Percentiles rank a stretch among this genome's conserved stretches.
Conservation (phyloP, 2,329 filamentous ascomycete species). For the Fusarium sp. region DNA sequence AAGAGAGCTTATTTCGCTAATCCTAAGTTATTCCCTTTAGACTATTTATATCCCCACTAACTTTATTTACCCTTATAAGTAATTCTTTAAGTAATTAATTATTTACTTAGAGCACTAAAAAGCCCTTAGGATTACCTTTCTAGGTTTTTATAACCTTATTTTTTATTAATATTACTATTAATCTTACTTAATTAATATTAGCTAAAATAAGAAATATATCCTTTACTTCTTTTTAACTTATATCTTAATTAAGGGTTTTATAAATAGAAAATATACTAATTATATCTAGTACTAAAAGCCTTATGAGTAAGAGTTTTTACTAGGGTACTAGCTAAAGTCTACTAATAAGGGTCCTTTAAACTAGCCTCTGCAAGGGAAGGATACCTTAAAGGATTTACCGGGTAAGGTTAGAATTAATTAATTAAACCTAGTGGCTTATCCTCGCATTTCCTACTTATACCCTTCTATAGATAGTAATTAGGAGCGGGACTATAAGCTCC, state of each 20-base stretch:
- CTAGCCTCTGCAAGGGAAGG: rapidly evolving
- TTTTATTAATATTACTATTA: not conserved
- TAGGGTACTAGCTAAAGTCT: not conserved
- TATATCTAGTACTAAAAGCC: no score
- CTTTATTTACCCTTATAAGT: not conserved
- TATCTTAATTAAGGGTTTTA: not conserved
- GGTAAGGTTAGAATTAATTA: no score
- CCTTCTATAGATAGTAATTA: no score
- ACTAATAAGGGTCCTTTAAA: no score
- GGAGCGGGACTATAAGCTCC: no score
- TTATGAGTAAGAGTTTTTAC: no score
- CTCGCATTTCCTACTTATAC: no score
- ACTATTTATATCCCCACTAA: not conserved
- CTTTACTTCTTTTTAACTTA: not conserved
- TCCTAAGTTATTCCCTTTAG: not conserved
- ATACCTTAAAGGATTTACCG: no score
- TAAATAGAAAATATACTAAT: not conserved
- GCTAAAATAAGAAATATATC: not conserved
- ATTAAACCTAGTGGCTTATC: no score
- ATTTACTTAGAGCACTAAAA: not conserved
- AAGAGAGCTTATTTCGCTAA: not conserved
- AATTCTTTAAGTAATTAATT: not conserved
- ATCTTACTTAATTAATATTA: not conserved
- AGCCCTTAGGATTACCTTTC: not conserved
- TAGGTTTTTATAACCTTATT: not conserved